Evolutionary conservation across 164 flowering plant genomes (phyloP), one percentile per base, ranked within the genome.

Genomic region (Liriodendron chinense): DNA sequence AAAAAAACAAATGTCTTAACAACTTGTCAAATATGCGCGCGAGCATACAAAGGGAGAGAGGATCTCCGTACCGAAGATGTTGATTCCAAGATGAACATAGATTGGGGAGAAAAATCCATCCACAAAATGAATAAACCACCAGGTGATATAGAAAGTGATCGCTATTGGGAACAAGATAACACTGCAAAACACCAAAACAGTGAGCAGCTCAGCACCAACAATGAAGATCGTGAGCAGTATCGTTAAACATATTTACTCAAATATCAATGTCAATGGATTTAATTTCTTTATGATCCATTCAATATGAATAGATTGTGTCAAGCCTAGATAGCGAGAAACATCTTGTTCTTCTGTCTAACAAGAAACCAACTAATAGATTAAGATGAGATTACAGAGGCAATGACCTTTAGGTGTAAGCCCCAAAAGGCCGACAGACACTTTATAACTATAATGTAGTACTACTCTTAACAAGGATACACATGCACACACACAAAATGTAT

Each of bases 61-160:
- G 21, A 67, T 67, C 16, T 13, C 10, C 92, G 72, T 79, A 91
- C 95, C 95, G 72, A 91, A 91, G 47, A 89, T 83, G 79, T 89
- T 78, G 72, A 91, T 91, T 79, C 95, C 95, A 79, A 91, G 93
- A 71, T 89, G 95, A 26, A 84, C 93, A 74, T 91, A 91, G 49
- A 91, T 91, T 65, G 95, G 95, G 75, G 95, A 86, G 88, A 90
- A 88, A 74, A 90, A 90, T 1, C 93, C 87, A 84, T 90, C 93
- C 80, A 88, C 91, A 77, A 89, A 91, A 83, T 88, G 93, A 74
- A 91, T 88, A 80, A 91, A 91, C 95, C 95, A 91, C 93, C 93
- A 91, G 0, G 95, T 91, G 70, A 89, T 84, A 71, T 89, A 91
- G 84, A 91, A 91, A 67, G 95, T 91, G 78, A 91, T 84, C 25